Percentiles rank a stretch among this genome's conserved stretches.
Evolutionary conservation across 257 asterid species (phyloP).

Genomic region (Solanum sejunctum): DNA sequence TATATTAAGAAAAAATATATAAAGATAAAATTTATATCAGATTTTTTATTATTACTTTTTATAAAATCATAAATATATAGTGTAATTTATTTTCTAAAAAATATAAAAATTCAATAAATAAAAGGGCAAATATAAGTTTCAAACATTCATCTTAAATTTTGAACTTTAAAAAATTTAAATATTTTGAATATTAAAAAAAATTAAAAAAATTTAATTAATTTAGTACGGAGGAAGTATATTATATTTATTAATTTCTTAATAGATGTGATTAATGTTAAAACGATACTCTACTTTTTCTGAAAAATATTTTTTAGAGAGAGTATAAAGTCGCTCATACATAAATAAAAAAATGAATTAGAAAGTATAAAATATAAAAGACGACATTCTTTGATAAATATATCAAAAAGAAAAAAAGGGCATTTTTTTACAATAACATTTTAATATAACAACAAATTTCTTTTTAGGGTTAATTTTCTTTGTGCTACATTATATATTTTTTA

Average conservation of each 20-base stretch:
- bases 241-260: not conserved
- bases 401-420: not conserved
- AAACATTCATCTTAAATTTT: too few species aligned
- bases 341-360: not conserved
- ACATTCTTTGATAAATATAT: not conserved
- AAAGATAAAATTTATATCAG: too few species aligned
- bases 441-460: not conserved
- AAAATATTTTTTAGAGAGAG: not conserved
- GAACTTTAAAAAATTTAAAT: too few species aligned
- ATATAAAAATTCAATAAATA: too few species aligned
- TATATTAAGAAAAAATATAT: too few species aligned
- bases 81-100: too few species aligned
- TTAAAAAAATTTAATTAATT: too few species aligned
- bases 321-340: accelerated
- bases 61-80: too few species aligned
- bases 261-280: not conserved
- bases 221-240: too few species aligned
- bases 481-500: not conserved
- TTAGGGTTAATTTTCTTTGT: not conserved
- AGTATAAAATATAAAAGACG: not conserved
- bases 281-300: not conserved
- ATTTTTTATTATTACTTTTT: too few species aligned
- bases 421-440: not conserved
- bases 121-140: too few species aligned
- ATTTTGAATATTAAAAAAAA: too few species aligned